Base-by-base conservation (phyloP, 2,329 filamentous ascomycete genomes). In the Pyrenophora seminiperda region DNA sequence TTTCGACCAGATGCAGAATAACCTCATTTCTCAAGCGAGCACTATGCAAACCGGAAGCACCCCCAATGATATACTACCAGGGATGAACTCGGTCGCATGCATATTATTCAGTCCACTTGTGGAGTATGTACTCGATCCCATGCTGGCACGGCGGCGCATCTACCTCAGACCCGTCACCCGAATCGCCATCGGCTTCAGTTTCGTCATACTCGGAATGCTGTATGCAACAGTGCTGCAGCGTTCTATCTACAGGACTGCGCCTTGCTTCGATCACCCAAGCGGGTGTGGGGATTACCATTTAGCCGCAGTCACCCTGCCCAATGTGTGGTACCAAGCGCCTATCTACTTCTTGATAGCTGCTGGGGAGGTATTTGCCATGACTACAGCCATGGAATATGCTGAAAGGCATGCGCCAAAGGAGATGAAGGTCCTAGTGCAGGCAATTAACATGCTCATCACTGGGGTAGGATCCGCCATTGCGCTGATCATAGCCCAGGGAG, bases 321-420 rank as follows among this genome's bases (percentile, higher is more conserved):
- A 66, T 19, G 68, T 78, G 2, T 77, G 73, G 69, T 45, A 74
- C 0, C 75, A 78, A 41, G 47, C 71, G 1, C 76, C 76, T 0
- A 51, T 73, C 0, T 77, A 76, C 50, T 59, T 77, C 17, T 50
- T 73, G 7, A 64, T 76, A 0, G 73, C 75, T 0, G 51, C 73
- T 3, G 73, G 71, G 0, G 77, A 79, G 58, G 73, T 79, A 9
- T 73, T 79, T 15, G 71, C 72, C 0, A 66, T 74, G 39, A 71
- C 74, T 11, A 77, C 77, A 0, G 71, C 67, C 1, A 70, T 71
- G 30, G 77, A 79, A 52, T 78, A 75, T 43, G 71, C 74, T 0
- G 79, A 79, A 56, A 68, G 66, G 31, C 62, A 77, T 22, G 73
- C 77, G 0, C 77, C 77, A 0, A 69, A 70, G 24, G 65, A 70